Base-by-base conservation (phyloP, 2,329 filamentous ascomycete genomes). In the Stachybotrys echinatus region DNA sequence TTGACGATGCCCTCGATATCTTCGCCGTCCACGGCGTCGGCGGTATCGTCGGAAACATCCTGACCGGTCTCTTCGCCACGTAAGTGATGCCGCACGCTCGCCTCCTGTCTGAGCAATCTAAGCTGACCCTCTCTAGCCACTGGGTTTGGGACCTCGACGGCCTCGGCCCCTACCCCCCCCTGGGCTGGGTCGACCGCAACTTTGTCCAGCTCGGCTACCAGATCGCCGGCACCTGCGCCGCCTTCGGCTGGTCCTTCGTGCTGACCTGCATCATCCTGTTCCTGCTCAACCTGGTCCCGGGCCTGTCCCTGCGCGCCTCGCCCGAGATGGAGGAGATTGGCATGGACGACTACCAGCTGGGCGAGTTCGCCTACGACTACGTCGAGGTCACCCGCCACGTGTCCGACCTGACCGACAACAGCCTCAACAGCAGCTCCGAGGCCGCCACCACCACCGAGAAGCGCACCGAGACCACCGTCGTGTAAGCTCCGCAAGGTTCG, bases 11-110 rank as follows among this genome's bases (percentile, higher is more conserved):
- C 6, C 88, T 95, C 70, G 90, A 95, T 74, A 85, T 95, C 61
- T 94, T 95, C 70, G 90, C 90, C 58, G 89, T 94, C 70, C 90
- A 95, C 80, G 89, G 82, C 62, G 74, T 95, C 55, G 89, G 90
- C 45, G 90, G 90, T 57, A 89, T 94, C 56, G 77, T 87, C 51
- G 90, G 90, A 47, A 88, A 95, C 60, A 69, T 91, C 52, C 76
- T 89, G 69, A 92, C 89, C 50, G 88, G 85, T 55, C 71, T 92
- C 55, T 90, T 92, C 64, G 88, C 81, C 58, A 83, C 87, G 77
- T 82, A 67, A 64, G 77, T 74, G 17, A 37, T 23, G 31, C 18
- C 12, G 14, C 14, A 14, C 44, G n/a, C 17, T 12, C 18, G 27
- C 3, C 14, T 20, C 2, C 14, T 34, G 6, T 10, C 2, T 27